Evolutionary conservation across 345 rosid genomes (phyloP).

Genomic region (Sapria himalayana): DNA sequence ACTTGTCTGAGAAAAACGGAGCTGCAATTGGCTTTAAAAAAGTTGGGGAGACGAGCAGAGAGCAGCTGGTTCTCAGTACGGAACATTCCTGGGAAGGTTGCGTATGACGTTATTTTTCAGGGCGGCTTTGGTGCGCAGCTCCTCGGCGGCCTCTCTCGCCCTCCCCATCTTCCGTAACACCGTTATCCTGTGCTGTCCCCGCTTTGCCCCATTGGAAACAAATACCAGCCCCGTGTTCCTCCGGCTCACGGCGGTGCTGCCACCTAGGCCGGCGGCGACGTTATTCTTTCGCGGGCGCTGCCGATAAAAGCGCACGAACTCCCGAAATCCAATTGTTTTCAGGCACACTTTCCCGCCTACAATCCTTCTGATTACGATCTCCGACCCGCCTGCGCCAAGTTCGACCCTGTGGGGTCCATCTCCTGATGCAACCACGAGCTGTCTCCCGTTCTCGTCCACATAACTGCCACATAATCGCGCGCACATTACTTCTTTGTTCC

Average conservation of each 20-base stretch:
- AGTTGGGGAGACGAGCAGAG: too few relatives aligned
- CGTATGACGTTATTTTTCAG: conserved; percentile 65
- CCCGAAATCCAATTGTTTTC: conserved; percentile 75
- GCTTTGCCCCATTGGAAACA: conserved; percentile 41
- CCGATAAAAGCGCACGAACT: conserved; percentile 64
- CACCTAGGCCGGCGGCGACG: conserved; percentile 26
- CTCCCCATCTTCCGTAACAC: conserved; percentile 47
- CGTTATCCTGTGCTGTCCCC: conserved; percentile 77
- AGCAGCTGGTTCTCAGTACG: too few relatives aligned
- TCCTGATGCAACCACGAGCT: conserved; percentile 38
- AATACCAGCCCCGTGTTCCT: conserved; percentile 71
- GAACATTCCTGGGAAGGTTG: conserved; percentile 71
- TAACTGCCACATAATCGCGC: conserved; percentile 36
- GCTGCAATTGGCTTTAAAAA: too few relatives aligned
- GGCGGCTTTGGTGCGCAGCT: conserved; percentile 58
- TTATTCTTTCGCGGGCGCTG: conserved; percentile 93
- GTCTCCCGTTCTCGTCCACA: conserved; percentile 56
- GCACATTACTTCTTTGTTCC: too few relatives aligned
- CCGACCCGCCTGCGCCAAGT: conserved; percentile 55
- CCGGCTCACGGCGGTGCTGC: conserved; percentile 45
- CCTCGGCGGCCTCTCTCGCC: conserved; percentile 39
- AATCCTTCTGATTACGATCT: conserved; percentile 58
- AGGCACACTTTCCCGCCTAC: conserved; percentile 19
- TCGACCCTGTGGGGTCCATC: conserved; percentile 35
- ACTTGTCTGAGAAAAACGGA: too few relatives aligned